A percentile compares a stretch with the other conserved stretches of the same genome.
Evolutionary conservation across 139 green algal species (phyloP).

Genomic region (Tetraselmis chui): DNA sequence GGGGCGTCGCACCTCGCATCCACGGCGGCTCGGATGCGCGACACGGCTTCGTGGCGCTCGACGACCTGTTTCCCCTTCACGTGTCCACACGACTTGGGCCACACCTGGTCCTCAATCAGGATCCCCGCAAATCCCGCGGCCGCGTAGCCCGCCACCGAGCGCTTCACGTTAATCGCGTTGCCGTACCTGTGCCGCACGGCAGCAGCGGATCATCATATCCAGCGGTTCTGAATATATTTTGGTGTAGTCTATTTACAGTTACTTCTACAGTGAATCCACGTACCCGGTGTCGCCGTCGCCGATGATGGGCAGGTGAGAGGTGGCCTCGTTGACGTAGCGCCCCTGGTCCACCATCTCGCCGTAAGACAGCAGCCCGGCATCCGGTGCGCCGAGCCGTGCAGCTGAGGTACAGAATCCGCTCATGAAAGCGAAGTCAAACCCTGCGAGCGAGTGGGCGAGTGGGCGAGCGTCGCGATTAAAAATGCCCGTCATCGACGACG

Average conservation of each 20-base stretch:
- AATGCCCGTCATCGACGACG: too few species aligned
- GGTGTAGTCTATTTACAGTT: not conserved
- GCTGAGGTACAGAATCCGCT: constrained; percentile 75
- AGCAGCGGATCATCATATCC: too few species aligned
- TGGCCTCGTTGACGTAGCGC: constrained; percentile 66
- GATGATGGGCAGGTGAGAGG: constrained; percentile 74
- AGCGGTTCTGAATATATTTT: not conserved
- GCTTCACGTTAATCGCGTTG: constrained; percentile 92
- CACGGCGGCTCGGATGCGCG: constrained; percentile 66
- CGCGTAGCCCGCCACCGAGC: constrained; percentile 83
- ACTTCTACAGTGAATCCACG: not conserved
- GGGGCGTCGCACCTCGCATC: constrained; percentile 48
- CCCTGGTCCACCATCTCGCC: constrained; percentile 78
- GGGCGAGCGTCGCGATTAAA: not conserved
- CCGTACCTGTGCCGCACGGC: constrained; percentile 76
- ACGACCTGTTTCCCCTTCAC: constrained; percentile 76
- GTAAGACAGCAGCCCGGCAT: constrained; percentile 79
- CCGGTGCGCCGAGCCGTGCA: constrained; percentile 60
- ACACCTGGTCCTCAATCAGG: constrained; percentile 90
- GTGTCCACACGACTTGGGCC: constrained; percentile 93
- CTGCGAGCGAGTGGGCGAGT: constrained; percentile 24
- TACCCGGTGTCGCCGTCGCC: constrained; percentile 87
- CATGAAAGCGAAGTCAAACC: constrained; percentile 83
- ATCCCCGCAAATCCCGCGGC: constrained; percentile 77
- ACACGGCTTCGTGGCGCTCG: constrained; percentile 71